Percentiles rank a stretch among this genome's conserved stretches.
These are phyloP conservation scores for Diospyros lotus DNA, from an alignment of 148 eudicot species.

Conservation along the genomic window DNA sequence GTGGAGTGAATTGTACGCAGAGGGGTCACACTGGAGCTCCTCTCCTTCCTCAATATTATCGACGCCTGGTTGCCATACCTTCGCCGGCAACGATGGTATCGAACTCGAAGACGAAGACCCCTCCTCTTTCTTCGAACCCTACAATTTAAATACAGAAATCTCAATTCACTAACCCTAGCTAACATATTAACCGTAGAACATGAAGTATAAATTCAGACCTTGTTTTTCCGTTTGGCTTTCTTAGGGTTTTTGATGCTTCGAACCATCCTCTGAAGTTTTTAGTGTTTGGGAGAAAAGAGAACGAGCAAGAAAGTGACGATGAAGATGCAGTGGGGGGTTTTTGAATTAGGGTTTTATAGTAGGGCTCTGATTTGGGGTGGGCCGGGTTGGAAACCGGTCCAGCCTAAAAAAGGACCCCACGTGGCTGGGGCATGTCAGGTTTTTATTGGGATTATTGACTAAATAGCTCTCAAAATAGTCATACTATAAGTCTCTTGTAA, in stretches of 20 bases:
- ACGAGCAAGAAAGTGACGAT: constrained; percentile 2
- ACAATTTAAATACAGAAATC: not conserved
- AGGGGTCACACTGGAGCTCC: constrained; percentile 86
- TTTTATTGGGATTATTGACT: no score
- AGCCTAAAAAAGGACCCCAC: no score
- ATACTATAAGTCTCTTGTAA: no score
- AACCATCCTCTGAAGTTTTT: constrained; percentile 42
- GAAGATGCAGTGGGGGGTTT: not conserved
- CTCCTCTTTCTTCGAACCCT: constrained; percentile 57
- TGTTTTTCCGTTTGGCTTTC: constrained; percentile 60
- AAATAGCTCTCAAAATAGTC: no score
- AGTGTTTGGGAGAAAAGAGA: constrained; percentile 1
- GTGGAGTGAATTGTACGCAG: constrained; percentile 89
- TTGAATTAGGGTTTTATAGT: constrained; percentile 11
- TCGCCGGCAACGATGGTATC: constrained; percentile 38
- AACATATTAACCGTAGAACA: not conserved
- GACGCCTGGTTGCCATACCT: constrained; percentile 93
- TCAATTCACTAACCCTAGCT: not conserved
- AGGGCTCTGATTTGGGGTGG: no score
- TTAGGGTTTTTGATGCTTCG: constrained; percentile 65
- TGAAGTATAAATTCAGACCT: constrained; percentile 26
- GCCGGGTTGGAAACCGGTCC: no score
- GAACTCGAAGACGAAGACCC: constrained; percentile 42
- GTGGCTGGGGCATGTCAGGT: no score
- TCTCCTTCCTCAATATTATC: constrained; percentile 80